A percentile compares a stretch with the other conserved stretches of the same genome.
These are phyloP conservation scores for Tylopilus sp. DNA, from an alignment of 768 basidiomycete species.

Conservation along the genomic window DNA sequence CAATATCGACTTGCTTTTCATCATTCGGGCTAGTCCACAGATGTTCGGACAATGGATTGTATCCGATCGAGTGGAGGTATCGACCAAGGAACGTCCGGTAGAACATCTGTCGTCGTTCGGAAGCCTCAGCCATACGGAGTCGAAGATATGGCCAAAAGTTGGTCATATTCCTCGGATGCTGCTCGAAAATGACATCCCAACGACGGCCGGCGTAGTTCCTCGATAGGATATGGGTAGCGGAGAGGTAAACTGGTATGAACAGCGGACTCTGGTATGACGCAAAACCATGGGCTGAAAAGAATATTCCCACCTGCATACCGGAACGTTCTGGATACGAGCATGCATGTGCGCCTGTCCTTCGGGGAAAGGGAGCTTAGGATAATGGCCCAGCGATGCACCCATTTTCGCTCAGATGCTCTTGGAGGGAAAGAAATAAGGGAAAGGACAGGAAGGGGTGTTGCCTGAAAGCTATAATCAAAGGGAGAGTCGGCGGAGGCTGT, in stretches of 20 bases:
- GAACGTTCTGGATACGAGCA: slow-evolving; percentile 56
- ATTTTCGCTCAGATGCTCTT: slow-evolving; percentile 53
- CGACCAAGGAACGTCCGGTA: slow-evolving; percentile 49
- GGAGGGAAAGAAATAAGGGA: slow-evolving; percentile 54
- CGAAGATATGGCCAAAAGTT: slow-evolving; percentile 75
- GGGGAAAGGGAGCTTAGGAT: slow-evolving; percentile 48
- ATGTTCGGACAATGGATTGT: slow-evolving; percentile 36
- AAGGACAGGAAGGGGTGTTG: slow-evolving; percentile 25
- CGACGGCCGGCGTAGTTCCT: slow-evolving; percentile 50
- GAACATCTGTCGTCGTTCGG: slow-evolving; percentile 38
- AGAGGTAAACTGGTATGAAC: slow-evolving; percentile 51
- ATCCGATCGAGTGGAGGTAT: slow-evolving; percentile 26
- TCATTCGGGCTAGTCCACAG: slow-evolving; percentile 64
- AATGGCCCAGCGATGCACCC: slow-evolving; percentile 49
- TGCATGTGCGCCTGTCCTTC: slow-evolving; percentile 43
- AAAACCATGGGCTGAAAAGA: slow-evolving; percentile 1
- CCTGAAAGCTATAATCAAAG: background rate
- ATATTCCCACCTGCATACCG: slow-evolving; percentile 54
- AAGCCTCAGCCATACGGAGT: slow-evolving; percentile 44
- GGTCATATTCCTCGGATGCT: slow-evolving; percentile 43
- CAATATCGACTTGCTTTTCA: slow-evolving; percentile 52
- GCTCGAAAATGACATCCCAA: slow-evolving; percentile 36
- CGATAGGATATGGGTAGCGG: slow-evolving; percentile 49
- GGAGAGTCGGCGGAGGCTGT: too few species aligned
- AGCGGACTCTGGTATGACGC: background rate